These are phyloP conservation scores for Kwoniella sp. DNA, from an alignment of 768 basidiomycete genomes.

Conservation along the genomic window DNA sequence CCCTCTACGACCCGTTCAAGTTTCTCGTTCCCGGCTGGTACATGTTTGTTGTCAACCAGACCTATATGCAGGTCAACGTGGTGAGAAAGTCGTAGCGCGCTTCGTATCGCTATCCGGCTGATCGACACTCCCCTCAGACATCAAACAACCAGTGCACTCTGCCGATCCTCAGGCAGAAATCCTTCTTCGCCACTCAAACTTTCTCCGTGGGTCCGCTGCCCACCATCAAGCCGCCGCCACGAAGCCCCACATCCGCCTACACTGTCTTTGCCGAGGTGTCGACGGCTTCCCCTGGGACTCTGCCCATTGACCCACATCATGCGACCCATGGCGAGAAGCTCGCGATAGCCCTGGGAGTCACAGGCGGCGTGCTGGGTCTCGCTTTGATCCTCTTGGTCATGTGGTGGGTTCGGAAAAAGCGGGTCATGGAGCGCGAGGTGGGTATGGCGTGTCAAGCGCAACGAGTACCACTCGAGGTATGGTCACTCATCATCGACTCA, in stretches of 20 bases:
- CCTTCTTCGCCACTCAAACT: constrained; percentile 43
- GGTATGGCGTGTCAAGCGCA: too few relatives aligned
- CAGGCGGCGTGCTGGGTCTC: constrained; percentile 34
- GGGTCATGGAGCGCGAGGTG: constrained; percentile 36
- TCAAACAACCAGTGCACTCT: constrained; percentile 17
- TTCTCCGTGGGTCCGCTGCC: constrained; percentile 41
- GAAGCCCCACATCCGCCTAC: constrained; percentile 25
- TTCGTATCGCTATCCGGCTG: too few relatives aligned
- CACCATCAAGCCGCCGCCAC: constrained; percentile 16
- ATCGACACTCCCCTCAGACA: constrained; percentile 6
- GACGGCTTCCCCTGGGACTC: constrained; percentile 19
- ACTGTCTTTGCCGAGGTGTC: constrained; percentile 36
- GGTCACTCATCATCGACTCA: too few relatives aligned
- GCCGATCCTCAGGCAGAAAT: constrained; percentile 20
- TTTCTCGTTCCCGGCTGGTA: constrained; percentile 46
- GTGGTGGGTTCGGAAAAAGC: constrained; percentile 33
- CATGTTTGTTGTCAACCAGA: constrained; percentile 48
- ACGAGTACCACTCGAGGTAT: too few relatives aligned
- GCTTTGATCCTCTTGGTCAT: constrained; percentile 22
- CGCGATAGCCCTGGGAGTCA: constrained; percentile 37
- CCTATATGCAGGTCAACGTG: constrained; percentile 39
- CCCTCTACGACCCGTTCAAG: constrained; percentile 32
- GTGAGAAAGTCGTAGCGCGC: too few relatives aligned
- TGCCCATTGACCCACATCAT: constrained; percentile 39
- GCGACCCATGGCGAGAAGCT: constrained; percentile 22